These are phyloP conservation scores for Boletus semigastroideus DNA, from an alignment of 1,284 basidiomycete genomes.

Conservation along the genomic window DNA sequence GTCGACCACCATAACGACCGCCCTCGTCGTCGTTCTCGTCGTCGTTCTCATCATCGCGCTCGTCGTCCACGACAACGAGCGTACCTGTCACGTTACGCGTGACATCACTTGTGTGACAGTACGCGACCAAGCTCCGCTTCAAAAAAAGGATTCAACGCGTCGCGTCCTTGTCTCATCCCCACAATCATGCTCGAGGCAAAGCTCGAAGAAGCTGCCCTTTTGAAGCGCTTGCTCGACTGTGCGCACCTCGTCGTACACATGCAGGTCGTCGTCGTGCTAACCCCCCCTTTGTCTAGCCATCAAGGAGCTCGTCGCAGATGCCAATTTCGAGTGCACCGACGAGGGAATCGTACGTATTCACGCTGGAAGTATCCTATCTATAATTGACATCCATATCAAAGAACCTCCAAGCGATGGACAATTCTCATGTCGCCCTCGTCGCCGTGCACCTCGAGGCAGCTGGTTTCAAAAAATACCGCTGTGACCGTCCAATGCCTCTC, in stretches of 20 bases:
- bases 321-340: constrained; percentile 97
- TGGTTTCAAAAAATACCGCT: constrained; percentile 89
- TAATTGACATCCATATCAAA: constrained; percentile 22
- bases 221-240: constrained; percentile 91
- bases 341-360: constrained; percentile 81
- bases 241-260: constrained; percentile 21
- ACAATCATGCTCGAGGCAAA: constrained; percentile 84
- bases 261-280: background rate
- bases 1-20: too few relatives aligned
- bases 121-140: constrained; percentile 36
- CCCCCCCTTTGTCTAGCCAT: constrained; percentile 59
- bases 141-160: constrained; percentile 31
- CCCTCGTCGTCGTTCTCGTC: too few relatives aligned
- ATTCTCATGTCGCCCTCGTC: constrained; percentile 98
- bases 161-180: constrained; percentile 1
- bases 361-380: background rate
- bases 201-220: constrained; percentile 75
- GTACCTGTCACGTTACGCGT: constrained; percentile 28
- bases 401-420: constrained; percentile 98
- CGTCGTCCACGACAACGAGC: constrained; percentile 7
- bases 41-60: background rate
- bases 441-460: constrained; percentile 74
- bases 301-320: constrained; percentile 97
- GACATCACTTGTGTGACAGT: constrained; percentile 29
- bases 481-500: constrained; percentile 94